phyloP scores from a whole-genome alignment of 176 grass and related monocot genomes.

The Themeda triandra region DNA sequence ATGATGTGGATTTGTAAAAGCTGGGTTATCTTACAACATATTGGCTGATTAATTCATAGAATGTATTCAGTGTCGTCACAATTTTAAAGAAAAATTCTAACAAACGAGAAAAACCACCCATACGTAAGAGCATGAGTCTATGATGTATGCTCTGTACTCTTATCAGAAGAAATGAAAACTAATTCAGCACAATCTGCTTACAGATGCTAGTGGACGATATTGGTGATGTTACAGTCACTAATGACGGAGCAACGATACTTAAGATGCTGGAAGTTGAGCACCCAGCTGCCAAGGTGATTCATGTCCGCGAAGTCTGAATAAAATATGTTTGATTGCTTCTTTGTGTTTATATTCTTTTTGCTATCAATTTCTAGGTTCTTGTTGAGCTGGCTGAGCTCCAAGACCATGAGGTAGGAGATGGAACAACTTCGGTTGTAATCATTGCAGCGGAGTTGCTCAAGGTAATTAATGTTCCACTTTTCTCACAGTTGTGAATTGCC shows the following conservation, averaged over 20 bases:
- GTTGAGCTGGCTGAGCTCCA: conserved; percentile 96
- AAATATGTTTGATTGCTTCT: background rate
- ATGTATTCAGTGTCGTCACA: background rate
- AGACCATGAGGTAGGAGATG: conserved; percentile 86
- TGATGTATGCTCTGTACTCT: no score
- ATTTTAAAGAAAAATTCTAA: background rate
- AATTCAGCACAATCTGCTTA: no score
- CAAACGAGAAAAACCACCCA: background rate
- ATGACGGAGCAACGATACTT: conserved; percentile 88
- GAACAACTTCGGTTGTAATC: conserved; percentile 78
- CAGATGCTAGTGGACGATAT: conserved; percentile 46
- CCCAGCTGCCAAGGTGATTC: conserved; percentile 74
- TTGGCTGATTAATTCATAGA: background rate
- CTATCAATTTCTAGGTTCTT: conserved; percentile 62
- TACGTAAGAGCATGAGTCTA: background rate
- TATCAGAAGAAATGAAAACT: no score
- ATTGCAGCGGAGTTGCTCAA: conserved; percentile 86
- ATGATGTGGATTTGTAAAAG: background rate
- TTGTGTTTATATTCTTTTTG: background rate
- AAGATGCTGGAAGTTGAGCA: conserved; percentile 95
- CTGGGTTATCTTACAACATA: background rate
- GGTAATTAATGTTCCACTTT: conserved; percentile 30
- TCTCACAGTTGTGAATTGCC: background rate
- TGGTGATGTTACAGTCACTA: conserved; percentile 89
- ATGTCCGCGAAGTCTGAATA: background rate